Percentiles rank a stretch among this genome's conserved stretches.
These are phyloP conservation scores for Backusella mclennaniae DNA, from an alignment of 192 early-diverging fungal species.

Conservation along the genomic window DNA sequence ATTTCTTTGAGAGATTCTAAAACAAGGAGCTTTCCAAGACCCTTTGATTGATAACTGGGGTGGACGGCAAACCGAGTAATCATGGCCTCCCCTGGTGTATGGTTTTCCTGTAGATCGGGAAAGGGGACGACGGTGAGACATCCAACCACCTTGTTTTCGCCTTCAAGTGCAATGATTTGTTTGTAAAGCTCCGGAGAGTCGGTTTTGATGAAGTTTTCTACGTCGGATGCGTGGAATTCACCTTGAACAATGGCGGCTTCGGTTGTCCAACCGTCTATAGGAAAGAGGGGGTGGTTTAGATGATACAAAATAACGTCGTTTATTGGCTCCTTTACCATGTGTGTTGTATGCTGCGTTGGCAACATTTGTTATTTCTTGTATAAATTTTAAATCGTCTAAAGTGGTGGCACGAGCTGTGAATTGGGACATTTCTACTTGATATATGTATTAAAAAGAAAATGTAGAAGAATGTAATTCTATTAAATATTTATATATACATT, in stretches of 20 bases:
- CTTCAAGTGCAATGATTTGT: background rate
- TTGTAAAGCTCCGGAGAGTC: background rate
- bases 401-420: background rate
- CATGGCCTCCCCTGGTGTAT: constrained; percentile 5
- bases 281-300: too few relatives aligned
- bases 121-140: background rate
- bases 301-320: too few relatives aligned
- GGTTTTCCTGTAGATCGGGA: background rate
- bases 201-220: background rate
- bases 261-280: constrained; percentile 14
- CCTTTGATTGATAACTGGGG: constrained; percentile 5
- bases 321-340: background rate
- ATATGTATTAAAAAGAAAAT: background rate
- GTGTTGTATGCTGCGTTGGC: constrained; percentile 10
- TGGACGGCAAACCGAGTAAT: background rate
- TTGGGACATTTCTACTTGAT: background rate
- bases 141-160: background rate
- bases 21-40: background rate
- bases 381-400: background rate
- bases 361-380: background rate
- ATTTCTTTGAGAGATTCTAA: background rate
- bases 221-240: background rate
- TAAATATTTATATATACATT: background rate
- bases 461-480: background rate
- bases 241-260: background rate